A percentile compares a stretch with the other conserved stretches of the same genome.
Conservation (phyloP, 2,329 filamentous ascomycete genomes). For the Xylaria sp. region DNA sequence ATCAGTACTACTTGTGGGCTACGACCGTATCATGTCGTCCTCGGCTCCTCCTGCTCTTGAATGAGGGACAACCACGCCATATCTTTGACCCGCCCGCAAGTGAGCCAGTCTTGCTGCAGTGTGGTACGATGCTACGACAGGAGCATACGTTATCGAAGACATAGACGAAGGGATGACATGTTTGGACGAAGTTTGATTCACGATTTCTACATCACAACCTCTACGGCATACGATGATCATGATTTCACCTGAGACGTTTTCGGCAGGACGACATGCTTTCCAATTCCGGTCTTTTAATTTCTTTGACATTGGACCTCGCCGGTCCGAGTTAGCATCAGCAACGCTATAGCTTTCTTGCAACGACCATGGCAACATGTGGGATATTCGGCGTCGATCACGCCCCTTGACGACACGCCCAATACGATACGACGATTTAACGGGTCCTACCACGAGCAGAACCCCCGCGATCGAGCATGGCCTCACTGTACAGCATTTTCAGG, state of each 20-base stretch:
- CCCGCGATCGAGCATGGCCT: conserved; percentile 25
- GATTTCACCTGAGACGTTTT: conserved; percentile 31
- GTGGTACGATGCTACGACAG: conserved; percentile 41
- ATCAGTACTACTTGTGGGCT: conserved; percentile 60
- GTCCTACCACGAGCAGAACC: conserved; percentile 19
- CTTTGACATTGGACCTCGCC: conserved; percentile 20
- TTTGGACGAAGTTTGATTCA: conserved; percentile 22
- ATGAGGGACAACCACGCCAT: conserved; percentile 30
- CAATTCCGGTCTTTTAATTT: conserved; percentile 15
- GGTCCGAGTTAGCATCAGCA: conserved; percentile 12
- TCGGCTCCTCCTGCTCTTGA: conserved; percentile 51
- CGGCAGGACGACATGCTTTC: conserved; percentile 21
- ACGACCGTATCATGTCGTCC: conserved; percentile 56
- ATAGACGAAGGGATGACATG: conserved; percentile 37
- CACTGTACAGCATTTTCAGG: conserved; percentile 33
- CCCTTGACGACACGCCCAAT: conserved; percentile 18
- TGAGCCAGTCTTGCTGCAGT: conserved; percentile 10
- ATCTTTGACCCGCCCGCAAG: conserved; percentile 31
- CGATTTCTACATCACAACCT: conserved; percentile 9
- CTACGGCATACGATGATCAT: conserved; percentile 29
- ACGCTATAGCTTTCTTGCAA: conserved; percentile 23
- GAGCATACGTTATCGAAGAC: conserved; percentile 47
- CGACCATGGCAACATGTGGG: conserved; percentile 19
- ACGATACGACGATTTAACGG: conserved; percentile 33
- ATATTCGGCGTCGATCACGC: conserved; percentile 17